Evolutionary conservation across 1,139 yeast species (phyloP), one percentile per base, ranked within the genome.

Genomic region (Kodamaea fungicola): DNA sequence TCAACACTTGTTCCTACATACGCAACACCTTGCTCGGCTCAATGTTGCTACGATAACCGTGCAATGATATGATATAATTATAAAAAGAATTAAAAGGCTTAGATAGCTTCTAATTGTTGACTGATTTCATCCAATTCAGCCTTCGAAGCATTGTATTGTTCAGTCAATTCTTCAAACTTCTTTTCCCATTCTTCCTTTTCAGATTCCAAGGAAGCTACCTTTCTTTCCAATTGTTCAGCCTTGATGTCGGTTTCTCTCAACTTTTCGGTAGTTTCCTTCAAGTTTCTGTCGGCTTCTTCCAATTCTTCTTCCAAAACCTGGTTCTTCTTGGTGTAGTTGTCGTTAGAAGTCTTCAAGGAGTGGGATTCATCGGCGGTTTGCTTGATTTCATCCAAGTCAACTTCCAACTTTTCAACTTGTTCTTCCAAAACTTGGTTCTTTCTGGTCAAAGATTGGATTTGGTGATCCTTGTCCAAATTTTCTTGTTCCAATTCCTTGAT

Each of bases 211-310:
- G 96, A 86, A 41, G 88, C 78, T 44, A 92, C 95, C 72, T 86
- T 88, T 71, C 96, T 87, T 71, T 90, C 97, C 67, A 89, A 79
- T 69, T 88, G 96, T 70, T 94, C 98, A 49, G 95, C 95, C 73
- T 89, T 88, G 71, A 94, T 82, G 60, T 94, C 99, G 44, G 96
- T 83, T 63, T 88, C 96, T 67, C 97, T 88, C 64, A 90, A 78
- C 74, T 89, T 88, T 59, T 84, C 90, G 49, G 96, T 88, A 49
- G 97, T 87, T 64, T 87, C 95, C 69, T 89, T 86, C 74, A 89
- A 78, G 73, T 86, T 85, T 62, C 82, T 79, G 66, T 92, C 97
- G 43, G 95, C 85, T 59, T 79, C 85, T 71, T 92, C 99, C 61
- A 92, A 76, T 63, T 90, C 96, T 50, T 86, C 94, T 69, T 94